A percentile compares a stretch with the other conserved stretches of the same genome.
Evolutionary conservation across 169 alveolate species (phyloP).

Genomic region (Babesia ovis): DNA sequence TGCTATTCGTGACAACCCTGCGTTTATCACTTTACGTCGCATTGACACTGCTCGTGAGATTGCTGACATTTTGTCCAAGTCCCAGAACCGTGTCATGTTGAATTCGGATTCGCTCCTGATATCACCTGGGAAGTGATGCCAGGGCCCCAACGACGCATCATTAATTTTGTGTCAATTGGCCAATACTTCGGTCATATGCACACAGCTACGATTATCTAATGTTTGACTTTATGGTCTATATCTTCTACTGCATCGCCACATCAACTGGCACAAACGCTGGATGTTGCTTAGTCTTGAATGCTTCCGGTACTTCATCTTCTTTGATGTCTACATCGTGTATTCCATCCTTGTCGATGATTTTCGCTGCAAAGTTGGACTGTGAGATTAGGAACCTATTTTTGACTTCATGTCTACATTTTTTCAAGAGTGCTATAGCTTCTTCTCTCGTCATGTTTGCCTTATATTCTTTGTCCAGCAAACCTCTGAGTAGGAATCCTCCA

Average conservation of each 20-base stretch:
- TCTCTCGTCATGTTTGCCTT: slow-evolving; percentile 80
- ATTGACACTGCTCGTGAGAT: slow-evolving; percentile 94
- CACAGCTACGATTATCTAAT: too few species aligned
- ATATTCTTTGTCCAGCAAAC: slow-evolving; percentile 86
- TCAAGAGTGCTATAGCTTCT: slow-evolving; percentile 83
- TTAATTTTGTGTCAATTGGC: too few species aligned
- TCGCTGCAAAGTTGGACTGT: slow-evolving; percentile 74
- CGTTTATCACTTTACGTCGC: slow-evolving; percentile 91
- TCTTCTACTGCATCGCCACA: slow-evolving; percentile 27
- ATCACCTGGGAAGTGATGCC: slow-evolving; percentile 49
- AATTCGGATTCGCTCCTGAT: slow-evolving; percentile 68
- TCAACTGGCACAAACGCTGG: slow-evolving; percentile 1
- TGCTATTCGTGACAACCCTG: slow-evolving; percentile 86
- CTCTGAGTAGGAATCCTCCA: slow-evolving; percentile 87
- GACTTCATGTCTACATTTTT: slow-evolving; percentile 85
- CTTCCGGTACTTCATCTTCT: slow-evolving; percentile 54
- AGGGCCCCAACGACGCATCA: too few species aligned
- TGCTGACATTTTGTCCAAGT: slow-evolving; percentile 86
- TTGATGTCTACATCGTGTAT: slow-evolving; percentile 50
- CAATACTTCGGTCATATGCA: too few species aligned
- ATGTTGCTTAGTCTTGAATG: slow-evolving; percentile 7
- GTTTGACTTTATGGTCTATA: too few species aligned
- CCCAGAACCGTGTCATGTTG: slow-evolving; percentile 84
- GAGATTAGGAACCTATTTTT: slow-evolving; percentile 85
- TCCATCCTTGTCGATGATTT: slow-evolving; percentile 62